Conservation (phyloP, 306 rosid species). For the Castanea mollissima region DNA sequence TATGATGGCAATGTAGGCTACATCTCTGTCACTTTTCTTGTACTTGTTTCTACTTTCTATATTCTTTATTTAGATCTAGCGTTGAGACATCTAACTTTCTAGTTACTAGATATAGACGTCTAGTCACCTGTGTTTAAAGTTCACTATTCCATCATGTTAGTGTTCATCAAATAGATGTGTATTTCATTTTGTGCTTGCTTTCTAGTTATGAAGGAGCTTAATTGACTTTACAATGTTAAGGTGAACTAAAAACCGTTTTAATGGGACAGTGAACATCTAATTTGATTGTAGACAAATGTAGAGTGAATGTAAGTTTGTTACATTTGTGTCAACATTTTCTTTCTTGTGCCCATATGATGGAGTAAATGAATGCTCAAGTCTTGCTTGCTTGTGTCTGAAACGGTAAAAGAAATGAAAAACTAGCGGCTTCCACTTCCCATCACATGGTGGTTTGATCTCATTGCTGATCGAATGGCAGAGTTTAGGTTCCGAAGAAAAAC, state of each 20-base stretch:
- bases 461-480: too few relatives aligned
- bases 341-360: too few relatives aligned
- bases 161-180: constrained; percentile 33
- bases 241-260: background rate
- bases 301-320: too few relatives aligned
- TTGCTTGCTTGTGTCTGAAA: too few relatives aligned
- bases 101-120: background rate
- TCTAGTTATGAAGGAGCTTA: constrained; percentile 7
- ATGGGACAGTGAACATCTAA: background rate
- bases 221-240: background rate
- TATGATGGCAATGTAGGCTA: constrained; percentile 49
- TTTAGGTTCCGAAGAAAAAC: too few relatives aligned
- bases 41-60: constrained; percentile 17
- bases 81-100: constrained; percentile 20
- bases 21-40: constrained; percentile 18
- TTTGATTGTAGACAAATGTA: background rate
- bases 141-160: background rate
- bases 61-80: constrained; percentile 39
- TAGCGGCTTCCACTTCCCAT: too few relatives aligned
- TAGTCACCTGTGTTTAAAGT: background rate
- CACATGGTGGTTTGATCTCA: too few relatives aligned
- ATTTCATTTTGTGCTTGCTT: constrained; percentile 30
- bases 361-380: too few relatives aligned
- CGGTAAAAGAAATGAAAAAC: too few relatives aligned
- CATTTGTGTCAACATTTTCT: too few relatives aligned